Evolutionary conservation across 108 stramenopile species (phyloP).

Genomic region (Cylindrotheca fusiformis): DNA sequence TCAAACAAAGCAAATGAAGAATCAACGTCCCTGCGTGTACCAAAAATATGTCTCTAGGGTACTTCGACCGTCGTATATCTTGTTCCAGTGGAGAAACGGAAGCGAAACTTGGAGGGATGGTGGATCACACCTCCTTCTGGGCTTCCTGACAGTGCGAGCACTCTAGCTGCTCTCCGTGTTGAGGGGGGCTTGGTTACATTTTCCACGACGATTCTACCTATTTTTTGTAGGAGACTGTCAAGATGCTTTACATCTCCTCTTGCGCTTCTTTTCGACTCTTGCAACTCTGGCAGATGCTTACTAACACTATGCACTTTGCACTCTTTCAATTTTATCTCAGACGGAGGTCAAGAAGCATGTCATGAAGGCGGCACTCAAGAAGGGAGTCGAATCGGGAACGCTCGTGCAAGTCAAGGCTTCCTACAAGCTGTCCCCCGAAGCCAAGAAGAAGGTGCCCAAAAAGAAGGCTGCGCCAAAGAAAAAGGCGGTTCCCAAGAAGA

Average conservation of each 20-base stretch:
- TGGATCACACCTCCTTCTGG: too few relatives aligned
- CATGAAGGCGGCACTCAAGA: slow-evolving; percentile 64
- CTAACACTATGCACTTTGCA: background rate
- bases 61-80: background rate
- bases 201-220: slow-evolving; percentile 1
- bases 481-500: slow-evolving; percentile 19
- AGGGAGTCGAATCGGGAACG: slow-evolving; percentile 55
- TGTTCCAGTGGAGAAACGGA: too few relatives aligned
- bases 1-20: slow-evolving; percentile 6
- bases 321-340: slow-evolving; percentile 19
- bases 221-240: slow-evolving; percentile 14
- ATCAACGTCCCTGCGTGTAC: background rate
- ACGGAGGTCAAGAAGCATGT: slow-evolving; percentile 59
- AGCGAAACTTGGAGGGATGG: too few relatives aligned
- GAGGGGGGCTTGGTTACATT: background rate
- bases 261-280: too few relatives aligned
- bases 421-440: slow-evolving; percentile 70
- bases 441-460: slow-evolving; percentile 35
- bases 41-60: background rate
- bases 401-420: slow-evolving; percentile 67
- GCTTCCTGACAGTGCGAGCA: too few relatives aligned
- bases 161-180: too few relatives aligned
- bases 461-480: slow-evolving; percentile 18
- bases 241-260: too few relatives aligned
- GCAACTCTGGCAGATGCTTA: too few relatives aligned